Evolutionary conservation across 495 filamentous ascomycete species (phyloP).

Genomic region (Daldinia vernicosa): DNA sequence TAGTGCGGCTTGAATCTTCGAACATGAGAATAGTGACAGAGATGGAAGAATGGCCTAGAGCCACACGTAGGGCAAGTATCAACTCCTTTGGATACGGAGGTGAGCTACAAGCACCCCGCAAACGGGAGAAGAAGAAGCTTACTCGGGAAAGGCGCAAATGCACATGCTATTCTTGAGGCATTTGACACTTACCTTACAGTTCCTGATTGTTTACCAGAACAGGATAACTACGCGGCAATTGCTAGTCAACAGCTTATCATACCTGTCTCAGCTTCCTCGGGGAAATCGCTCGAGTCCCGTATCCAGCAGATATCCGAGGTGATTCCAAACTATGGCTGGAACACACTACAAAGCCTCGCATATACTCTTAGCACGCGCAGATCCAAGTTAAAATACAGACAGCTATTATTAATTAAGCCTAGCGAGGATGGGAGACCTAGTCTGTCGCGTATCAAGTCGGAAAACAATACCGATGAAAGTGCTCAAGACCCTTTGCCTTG

Average conservation of each 20-base stretch:
- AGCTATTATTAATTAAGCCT: conserved; percentile 26
- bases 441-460: not conserved
- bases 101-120: not conserved
- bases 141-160: not conserved
- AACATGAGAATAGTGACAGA: conserved; percentile 47
- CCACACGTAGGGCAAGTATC: conserved; percentile 44
- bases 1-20: conserved; percentile 16
- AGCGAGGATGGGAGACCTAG: not conserved
- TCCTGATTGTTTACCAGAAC: not conserved
- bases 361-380: conserved; percentile 25
- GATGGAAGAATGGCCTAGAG: conserved; percentile 16
- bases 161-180: not conserved
- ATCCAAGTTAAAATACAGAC: not conserved
- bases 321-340: not conserved
- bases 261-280: not conserved
- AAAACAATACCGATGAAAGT: not conserved
- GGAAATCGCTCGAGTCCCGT: not conserved
- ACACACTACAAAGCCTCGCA: conserved; percentile 25
- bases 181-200: not conserved
- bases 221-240: not conserved
- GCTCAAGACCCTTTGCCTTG: not conserved
- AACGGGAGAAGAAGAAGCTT: not conserved
- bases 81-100: conserved; percentile 36
- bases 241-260: not conserved
- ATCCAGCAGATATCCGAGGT: conserved; percentile 8